Base-by-base conservation (phyloP, 169 alveolate species). In the Cytauxzoon felis region DNA sequence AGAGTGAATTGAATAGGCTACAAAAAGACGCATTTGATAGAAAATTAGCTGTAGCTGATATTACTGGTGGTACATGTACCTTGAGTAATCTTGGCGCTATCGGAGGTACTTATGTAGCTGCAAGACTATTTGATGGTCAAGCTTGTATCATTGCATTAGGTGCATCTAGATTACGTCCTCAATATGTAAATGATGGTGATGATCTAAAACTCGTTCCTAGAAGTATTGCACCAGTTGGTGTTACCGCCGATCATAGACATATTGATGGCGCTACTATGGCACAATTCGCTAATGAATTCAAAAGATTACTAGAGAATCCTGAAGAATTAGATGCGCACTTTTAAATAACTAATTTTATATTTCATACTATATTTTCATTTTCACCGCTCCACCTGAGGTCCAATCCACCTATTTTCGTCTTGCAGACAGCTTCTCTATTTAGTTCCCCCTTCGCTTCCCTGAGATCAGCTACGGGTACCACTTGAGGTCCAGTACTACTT, bases 181-280 rank as follows among this genome's bases (percentile, higher is more conserved):
- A 80, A 21, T 72, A 68, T 59, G 71, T 70, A 13, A 87, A 78
- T 60, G 64, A 56, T 56, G 89, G 34, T 43, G 65, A 75, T 26
- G 65, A 67, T 36, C 76, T 54, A 57, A 53, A 27, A 34, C 34
- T 63, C 2, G 76, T 43, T 13, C 75, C 68, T 23, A 65, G 79
- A 18, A 71, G 66, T 32, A 54, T 86, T 66, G 72, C 92, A 60
- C 72, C 64, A 57, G 26, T 91, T 45, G 87, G 93, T 41, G 88
- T 91, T 50, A 78, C 96, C 3, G 97, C 98, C 13, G 99, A 95
- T 71, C 98, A 95, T 80, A 72, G 98, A 66, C 93, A 92, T 64
- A 43, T 95, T 33, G 98, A 95, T 78, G 98, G 98, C 13, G 98
- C 97, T 0, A 86, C 94, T 5, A 87, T 88, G 5, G 95, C 96